Evolutionary conservation across 75 land plant species (phyloP).

Genomic region (Pinus tabuliformis): DNA sequence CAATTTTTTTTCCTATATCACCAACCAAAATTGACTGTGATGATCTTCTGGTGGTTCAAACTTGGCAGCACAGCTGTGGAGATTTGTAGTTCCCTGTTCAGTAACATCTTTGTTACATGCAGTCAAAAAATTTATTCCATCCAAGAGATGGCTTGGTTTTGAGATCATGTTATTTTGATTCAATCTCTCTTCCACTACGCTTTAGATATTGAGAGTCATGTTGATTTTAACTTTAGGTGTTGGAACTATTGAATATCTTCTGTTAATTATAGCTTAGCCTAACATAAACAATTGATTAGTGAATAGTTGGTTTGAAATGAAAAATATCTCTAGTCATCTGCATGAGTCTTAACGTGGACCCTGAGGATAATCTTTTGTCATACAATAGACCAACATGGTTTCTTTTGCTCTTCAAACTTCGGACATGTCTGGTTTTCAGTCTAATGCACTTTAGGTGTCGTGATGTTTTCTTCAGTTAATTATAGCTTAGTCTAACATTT

Average conservation of each 20-base stretch:
- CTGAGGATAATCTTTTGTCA: neutral
- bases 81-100: neutral
- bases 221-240: neutral
- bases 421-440: neutral
- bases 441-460: neutral
- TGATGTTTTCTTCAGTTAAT: neutral
- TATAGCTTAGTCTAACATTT: neutral
- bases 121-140: neutral
- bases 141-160: neutral
- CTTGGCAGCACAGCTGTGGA: neutral
- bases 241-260: neutral
- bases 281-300: neutral
- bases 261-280: neutral
- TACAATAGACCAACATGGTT: neutral
- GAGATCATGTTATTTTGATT: neutral
- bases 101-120: neutral
- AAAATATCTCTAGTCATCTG: too few species aligned
- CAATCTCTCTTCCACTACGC: neutral
- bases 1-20: neutral
- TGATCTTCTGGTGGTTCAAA: neutral
- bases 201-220: neutral
- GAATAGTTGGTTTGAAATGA: neutral
- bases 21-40: neutral
- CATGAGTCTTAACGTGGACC: too few species aligned
- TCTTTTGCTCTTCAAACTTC: too few species aligned